phyloP scores from a whole-genome alignment of 1,284 basidiomycete species.

The Malassezia sp. region DNA sequence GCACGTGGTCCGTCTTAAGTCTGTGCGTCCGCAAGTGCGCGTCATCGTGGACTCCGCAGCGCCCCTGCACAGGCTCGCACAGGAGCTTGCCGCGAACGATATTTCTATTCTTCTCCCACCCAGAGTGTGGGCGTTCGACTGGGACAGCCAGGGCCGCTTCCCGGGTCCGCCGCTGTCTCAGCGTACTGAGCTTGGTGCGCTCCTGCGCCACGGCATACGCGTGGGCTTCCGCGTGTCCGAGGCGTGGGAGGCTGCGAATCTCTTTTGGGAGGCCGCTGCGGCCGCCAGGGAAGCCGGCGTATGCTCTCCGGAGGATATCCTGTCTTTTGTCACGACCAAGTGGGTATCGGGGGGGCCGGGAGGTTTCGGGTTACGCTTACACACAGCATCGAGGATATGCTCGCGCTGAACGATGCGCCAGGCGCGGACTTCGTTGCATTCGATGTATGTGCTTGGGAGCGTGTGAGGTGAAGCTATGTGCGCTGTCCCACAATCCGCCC shows the following conservation, averaged over 20 bases:
- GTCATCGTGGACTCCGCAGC: conserved; percentile 59
- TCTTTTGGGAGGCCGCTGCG: conserved; percentile 52
- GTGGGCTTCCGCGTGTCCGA: conserved; percentile 61
- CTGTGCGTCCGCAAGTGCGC: conserved; percentile 57
- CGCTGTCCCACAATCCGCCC: too few species aligned
- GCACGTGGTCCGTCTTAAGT: conserved; percentile 61
- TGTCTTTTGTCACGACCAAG: conserved; percentile 48
- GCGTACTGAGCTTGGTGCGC: conserved; percentile 56
- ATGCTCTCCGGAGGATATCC: background rate
- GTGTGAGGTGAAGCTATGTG: too few species aligned
- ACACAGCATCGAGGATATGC: conserved; percentile 56
- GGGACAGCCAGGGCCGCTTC: conserved; percentile 60
- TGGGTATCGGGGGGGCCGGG: conserved; percentile 53
- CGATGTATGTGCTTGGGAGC: conserved; percentile 15
- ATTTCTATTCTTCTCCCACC: conserved; percentile 64
- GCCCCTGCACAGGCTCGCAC: conserved; percentile 58
- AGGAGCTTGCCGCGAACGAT: conserved; percentile 58
- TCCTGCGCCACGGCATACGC: conserved; percentile 59
- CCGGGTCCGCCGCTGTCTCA: conserved; percentile 64
- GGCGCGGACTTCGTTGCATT: conserved; percentile 58
- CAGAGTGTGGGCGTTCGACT: conserved; percentile 57
- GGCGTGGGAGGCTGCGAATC: conserved; percentile 57
- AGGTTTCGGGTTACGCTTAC: too few species aligned
- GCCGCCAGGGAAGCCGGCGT: conserved; percentile 27
- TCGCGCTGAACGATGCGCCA: conserved; percentile 50